Percentiles rank a stretch among this genome's conserved stretches.
Conservation (phyloP, 2,329 filamentous ascomycete species). For the Calonectria hongkongensis region DNA sequence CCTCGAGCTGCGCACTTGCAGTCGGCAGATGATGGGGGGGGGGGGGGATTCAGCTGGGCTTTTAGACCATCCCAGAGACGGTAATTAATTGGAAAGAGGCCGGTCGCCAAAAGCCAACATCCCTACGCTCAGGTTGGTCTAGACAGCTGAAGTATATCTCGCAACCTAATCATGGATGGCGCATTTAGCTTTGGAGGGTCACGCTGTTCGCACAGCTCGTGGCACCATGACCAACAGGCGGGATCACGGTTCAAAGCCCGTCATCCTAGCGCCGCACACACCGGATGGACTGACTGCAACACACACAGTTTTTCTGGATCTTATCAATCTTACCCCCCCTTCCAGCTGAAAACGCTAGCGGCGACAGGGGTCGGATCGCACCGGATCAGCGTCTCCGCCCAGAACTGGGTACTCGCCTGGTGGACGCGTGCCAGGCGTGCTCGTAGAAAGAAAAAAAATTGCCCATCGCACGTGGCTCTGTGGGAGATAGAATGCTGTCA, state of each 20-base stretch:
- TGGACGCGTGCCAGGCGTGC: background rate
- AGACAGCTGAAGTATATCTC: conserved; percentile 19
- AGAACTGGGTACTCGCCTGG: background rate
- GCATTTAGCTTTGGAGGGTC: background rate
- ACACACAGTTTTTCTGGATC: background rate
- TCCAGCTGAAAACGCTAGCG: conserved; percentile 11
- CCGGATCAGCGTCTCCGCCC: conserved; percentile 17
- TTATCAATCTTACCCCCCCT: conserved; percentile 23
- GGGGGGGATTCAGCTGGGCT: background rate
- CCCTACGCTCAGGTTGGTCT: conserved; percentile 8
- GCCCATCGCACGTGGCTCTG: conserved; percentile 7
- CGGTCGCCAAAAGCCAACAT: background rate
- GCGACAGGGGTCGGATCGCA: conserved; percentile 25
- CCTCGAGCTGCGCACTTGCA: background rate
- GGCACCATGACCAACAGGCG: conserved; percentile 1
- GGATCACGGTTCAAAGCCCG: background rate
- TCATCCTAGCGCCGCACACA: background rate
- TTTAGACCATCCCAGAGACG: background rate
- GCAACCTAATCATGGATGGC: conserved; percentile 19
- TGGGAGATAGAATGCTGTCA: background rate
- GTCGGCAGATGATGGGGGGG: background rate
- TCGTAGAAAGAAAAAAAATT: background rate
- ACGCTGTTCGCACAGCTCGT: conserved; percentile 6
- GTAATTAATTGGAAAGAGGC: background rate
- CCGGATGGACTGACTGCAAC: too few species aligned